phyloP scores from a whole-genome alignment of 441 rosid genomes.

The Omphalea diandra region DNA sequence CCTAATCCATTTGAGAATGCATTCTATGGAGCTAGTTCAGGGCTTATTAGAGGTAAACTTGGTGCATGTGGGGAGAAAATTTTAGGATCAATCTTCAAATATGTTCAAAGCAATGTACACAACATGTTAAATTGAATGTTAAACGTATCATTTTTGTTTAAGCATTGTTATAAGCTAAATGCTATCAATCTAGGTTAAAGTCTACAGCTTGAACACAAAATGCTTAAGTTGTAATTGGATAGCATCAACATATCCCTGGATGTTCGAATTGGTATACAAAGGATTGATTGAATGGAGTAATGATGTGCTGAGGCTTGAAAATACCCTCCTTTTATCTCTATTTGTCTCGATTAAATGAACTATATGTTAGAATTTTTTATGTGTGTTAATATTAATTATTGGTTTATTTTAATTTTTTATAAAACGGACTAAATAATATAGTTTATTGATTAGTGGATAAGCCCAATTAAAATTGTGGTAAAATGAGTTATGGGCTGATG shows the following conservation, averaged over 20 bases:
- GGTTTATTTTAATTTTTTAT: too few relatives aligned
- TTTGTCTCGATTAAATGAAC: background rate
- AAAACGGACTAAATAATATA: too few relatives aligned
- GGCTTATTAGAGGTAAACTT: slow-evolving; percentile 78
- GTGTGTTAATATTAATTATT: too few relatives aligned
- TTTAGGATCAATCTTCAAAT: slow-evolving; percentile 88
- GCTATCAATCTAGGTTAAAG: background rate
- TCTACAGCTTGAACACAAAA: background rate
- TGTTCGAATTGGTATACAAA: background rate
- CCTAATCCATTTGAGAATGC: slow-evolving; percentile 83
- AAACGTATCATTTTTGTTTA: background rate
- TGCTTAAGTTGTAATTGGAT: background rate
- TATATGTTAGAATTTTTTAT: too few relatives aligned
- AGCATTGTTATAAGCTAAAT: slow-evolving; percentile 9
- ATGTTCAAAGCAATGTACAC: slow-evolving; percentile 95
- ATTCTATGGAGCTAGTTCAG: slow-evolving; percentile 93
- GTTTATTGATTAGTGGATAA: too few relatives aligned
- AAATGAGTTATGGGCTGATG: too few relatives aligned
- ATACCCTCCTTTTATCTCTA: background rate
- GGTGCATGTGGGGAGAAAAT: slow-evolving; percentile 93
- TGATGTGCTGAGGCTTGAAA: slow-evolving; percentile 4
- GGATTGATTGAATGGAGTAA: background rate
- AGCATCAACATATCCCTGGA: background rate
- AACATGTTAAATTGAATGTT: slow-evolving; percentile 9
- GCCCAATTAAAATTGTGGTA: too few relatives aligned